Evolutionary conservation across 2,329 filamentous ascomycete genomes (phyloP).

Genomic region (Trichoderma pleuroti): DNA sequence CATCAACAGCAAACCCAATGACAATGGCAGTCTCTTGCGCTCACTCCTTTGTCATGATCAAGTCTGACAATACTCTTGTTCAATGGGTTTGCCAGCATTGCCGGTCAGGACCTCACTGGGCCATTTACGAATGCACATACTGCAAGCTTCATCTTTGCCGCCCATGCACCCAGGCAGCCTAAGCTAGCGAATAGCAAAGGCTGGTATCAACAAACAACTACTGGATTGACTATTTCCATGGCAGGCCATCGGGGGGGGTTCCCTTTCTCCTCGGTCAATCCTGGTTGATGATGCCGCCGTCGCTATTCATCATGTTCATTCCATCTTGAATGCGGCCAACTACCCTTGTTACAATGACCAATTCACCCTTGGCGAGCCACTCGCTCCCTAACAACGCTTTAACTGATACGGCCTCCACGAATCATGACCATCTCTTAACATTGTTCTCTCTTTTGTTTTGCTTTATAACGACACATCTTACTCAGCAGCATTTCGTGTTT

Average conservation of each 20-base stretch:
- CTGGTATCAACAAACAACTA: background rate
- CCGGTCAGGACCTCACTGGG: slow-evolving; percentile 62
- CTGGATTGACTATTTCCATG: background rate
- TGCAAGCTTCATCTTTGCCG: slow-evolving; percentile 65
- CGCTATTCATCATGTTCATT: background rate
- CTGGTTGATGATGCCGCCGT: background rate
- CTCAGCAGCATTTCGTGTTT: background rate
- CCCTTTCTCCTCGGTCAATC: background rate
- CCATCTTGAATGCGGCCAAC: background rate
- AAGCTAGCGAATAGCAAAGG: slow-evolving; percentile 2
- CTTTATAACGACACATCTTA: background rate
- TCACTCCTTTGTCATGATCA: slow-evolving; percentile 63
- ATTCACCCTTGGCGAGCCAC: background rate
- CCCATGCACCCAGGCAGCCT: slow-evolving; percentile 47
- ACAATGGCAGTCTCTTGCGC: slow-evolving; percentile 54
- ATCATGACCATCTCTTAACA: background rate
- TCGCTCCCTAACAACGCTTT: background rate
- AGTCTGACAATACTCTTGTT: slow-evolving; percentile 62
- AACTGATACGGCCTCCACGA: background rate
- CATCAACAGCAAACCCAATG: slow-evolving; percentile 3
- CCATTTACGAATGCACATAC: slow-evolving; percentile 66
- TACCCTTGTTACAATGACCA: background rate
- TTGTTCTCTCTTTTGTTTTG: background rate
- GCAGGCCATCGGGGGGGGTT: background rate
- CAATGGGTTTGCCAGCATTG: slow-evolving; percentile 65